Conservation (phyloP, 164 flowering plant genomes). For the Sextonia rubra region DNA sequence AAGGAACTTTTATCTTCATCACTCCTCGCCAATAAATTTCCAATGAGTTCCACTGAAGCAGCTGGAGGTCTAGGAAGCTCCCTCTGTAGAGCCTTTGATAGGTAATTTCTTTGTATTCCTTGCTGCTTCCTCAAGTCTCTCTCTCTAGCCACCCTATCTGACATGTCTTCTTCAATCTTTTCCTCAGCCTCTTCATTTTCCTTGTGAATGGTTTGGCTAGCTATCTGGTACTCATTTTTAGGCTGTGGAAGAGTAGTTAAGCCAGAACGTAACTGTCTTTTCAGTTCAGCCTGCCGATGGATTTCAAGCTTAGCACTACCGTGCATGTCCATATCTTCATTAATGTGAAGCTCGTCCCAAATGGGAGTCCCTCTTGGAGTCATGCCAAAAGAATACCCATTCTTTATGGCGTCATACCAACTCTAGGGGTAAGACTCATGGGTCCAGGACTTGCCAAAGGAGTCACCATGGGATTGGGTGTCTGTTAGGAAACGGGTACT, state of each 20-base stretch:
- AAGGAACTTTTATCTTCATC: no score
- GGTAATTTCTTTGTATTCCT: slow-evolving; percentile 81
- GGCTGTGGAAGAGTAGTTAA: slow-evolving; percentile 94
- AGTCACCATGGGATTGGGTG: slow-evolving; percentile 85
- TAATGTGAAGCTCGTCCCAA: slow-evolving; percentile 90
- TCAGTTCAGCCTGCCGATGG: slow-evolving; percentile 68
- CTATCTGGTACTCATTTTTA: slow-evolving; percentile 90
- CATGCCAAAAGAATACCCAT: slow-evolving; percentile 63
- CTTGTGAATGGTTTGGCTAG: slow-evolving; percentile 61
- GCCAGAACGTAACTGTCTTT: no score
- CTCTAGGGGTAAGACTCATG: slow-evolving; percentile 70
- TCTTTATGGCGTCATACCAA: slow-evolving; percentile 85
- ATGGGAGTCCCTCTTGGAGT: slow-evolving; percentile 90
- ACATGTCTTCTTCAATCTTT: slow-evolving; percentile 96
- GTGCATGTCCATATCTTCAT: slow-evolving; percentile 73
- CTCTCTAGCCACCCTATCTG: slow-evolving; percentile 85
- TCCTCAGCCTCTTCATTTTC: slow-evolving; percentile 85
- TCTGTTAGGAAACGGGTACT: no score
- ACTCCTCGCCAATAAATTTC: no score
- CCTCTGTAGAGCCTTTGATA: slow-evolving; percentile 96
- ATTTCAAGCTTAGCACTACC: slow-evolving; percentile 71
- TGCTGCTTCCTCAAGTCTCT: slow-evolving; percentile 92
- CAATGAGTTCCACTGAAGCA: no score
- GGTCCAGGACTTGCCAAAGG: slow-evolving; percentile 84
- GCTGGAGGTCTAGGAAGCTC: slow-evolving; percentile 97